Conservation (phyloP, 2,329 filamentous ascomycete genomes). For the Onygenales sp. region DNA sequence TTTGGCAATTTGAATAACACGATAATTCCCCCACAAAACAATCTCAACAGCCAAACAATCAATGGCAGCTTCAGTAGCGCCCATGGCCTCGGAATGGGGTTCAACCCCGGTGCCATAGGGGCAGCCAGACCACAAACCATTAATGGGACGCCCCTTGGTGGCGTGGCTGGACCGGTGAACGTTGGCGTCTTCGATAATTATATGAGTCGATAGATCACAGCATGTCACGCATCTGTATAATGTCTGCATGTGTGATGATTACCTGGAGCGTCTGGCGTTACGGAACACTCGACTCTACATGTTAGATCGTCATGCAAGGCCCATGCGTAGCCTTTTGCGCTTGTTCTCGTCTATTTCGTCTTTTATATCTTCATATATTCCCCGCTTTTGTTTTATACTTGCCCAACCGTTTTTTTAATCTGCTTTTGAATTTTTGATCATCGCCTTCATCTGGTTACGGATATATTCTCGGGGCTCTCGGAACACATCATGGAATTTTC, state of each 20-base stretch:
- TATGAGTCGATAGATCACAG: slow-evolving; percentile 34
- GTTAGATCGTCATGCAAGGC: slow-evolving; percentile 34
- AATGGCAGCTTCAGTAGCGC: slow-evolving; percentile 27
- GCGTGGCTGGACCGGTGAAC: slow-evolving; percentile 10
- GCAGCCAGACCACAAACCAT: not conserved
- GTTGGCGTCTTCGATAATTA: slow-evolving; percentile 32
- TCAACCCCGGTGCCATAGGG: slow-evolving; percentile 11
- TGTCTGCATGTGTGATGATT: slow-evolving; percentile 35
- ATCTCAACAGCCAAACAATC: slow-evolving; percentile 18
- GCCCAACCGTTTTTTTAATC: slow-evolving; percentile 5
- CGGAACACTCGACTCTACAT: slow-evolving; percentile 27
- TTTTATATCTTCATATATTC: slow-evolving; percentile 19
- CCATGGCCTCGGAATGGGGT: slow-evolving; percentile 28
- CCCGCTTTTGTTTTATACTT: slow-evolving; percentile 6
- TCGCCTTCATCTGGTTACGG: slow-evolving; percentile 11
- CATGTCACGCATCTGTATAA: slow-evolving; percentile 18
- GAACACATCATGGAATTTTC: slow-evolving; percentile 10
- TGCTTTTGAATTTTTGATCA: slow-evolving; percentile 1
- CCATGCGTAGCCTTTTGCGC: slow-evolving; percentile 16
- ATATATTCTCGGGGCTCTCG: slow-evolving; percentile 9
- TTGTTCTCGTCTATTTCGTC: slow-evolving; percentile 17
- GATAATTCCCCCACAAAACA: slow-evolving; percentile 22
- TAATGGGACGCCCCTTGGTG: not conserved
- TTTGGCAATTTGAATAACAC: slow-evolving; percentile 33
- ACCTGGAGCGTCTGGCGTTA: slow-evolving; percentile 32